Evolutionary conservation across 179 eudicot species (phyloP).

Genomic region (Kewa caespitosa): DNA sequence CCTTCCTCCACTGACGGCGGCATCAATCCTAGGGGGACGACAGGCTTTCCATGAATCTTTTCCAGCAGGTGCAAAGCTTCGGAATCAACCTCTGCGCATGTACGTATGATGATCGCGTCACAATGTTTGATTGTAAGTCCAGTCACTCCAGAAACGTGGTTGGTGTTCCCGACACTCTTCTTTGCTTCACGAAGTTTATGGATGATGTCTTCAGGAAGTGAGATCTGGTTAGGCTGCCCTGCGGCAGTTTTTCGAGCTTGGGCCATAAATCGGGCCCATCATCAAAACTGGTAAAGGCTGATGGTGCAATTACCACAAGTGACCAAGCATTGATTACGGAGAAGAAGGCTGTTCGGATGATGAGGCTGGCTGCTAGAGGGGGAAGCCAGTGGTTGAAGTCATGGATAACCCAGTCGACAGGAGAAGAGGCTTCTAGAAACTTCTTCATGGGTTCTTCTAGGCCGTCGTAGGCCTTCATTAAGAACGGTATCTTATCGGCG

Average conservation of each 20-base stretch:
- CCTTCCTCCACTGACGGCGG: slow-evolving; percentile 9
- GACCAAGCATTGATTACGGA: slow-evolving; percentile 25
- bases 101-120: slow-evolving; percentile 32
- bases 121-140: slow-evolving; percentile 30
- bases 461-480: slow-evolving; percentile 33
- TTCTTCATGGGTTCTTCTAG: slow-evolving; percentile 24
- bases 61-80: slow-evolving; percentile 38
- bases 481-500: slow-evolving; percentile 17
- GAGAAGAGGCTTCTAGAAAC: slow-evolving; percentile 26
- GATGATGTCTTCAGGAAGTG: slow-evolving; percentile 28
- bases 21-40: slow-evolving; percentile 38
- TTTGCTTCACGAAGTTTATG: slow-evolving; percentile 34
- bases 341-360: slow-evolving; percentile 25
- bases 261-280: slow-evolving; percentile 22
- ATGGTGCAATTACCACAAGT: slow-evolving; percentile 18
- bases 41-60: slow-evolving; percentile 37
- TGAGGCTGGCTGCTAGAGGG: slow-evolving; percentile 22
- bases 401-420: slow-evolving; percentile 39
- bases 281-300: slow-evolving; percentile 11
- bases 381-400: slow-evolving; percentile 39
- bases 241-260: slow-evolving; percentile 22
- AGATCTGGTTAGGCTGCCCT: slow-evolving; percentile 29
- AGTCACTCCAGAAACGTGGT: slow-evolving; percentile 30
- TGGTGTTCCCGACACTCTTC: slow-evolving; percentile 5
- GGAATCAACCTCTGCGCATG: slow-evolving; percentile 41